Conservation (phyloP, 2,329 filamentous ascomycete genomes). For the Proliferodiscus dingleyae region DNA sequence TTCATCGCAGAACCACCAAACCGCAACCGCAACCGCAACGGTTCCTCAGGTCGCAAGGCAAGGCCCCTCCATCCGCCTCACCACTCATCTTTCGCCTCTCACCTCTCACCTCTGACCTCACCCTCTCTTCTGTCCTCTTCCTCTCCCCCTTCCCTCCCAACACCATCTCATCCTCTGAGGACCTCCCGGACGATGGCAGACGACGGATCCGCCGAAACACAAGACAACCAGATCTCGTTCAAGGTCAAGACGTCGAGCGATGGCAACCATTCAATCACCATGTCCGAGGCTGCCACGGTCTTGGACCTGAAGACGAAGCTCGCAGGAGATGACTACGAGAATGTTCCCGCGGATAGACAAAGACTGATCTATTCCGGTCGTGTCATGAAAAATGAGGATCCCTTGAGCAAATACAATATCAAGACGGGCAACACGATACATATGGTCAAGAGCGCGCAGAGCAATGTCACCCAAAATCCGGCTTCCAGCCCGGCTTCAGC, state of each 20-base stretch:
- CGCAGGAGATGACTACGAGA: conserved; percentile 72
- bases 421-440: conserved; percentile 95
- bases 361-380: conserved; percentile 96
- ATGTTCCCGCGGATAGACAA: conserved; percentile 82
- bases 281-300: conserved; percentile 71
- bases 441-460: conserved; percentile 91
- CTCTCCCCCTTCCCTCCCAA: not conserved
- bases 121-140: too few species aligned
- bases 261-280: conserved; percentile 75
- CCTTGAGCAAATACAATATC: conserved; percentile 83
- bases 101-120: not conserved
- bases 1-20: not conserved
- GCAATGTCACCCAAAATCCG: conserved; percentile 49
- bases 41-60: too few species aligned
- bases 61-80: too few species aligned
- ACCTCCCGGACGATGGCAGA: conserved; percentile 42
- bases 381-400: conserved; percentile 92
- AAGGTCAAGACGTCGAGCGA: conserved; percentile 97
- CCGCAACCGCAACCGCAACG: too few species aligned
- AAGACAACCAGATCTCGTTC: conserved; percentile 81
- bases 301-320: conserved; percentile 88
- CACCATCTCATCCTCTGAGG: too few species aligned
- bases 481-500: conserved; percentile 39
- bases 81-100: not conserved
- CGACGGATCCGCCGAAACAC: conserved; percentile 46